phyloP scores from a whole-genome alignment of 352 stramenopile species.

The Globisporangium takayamanum region DNA sequence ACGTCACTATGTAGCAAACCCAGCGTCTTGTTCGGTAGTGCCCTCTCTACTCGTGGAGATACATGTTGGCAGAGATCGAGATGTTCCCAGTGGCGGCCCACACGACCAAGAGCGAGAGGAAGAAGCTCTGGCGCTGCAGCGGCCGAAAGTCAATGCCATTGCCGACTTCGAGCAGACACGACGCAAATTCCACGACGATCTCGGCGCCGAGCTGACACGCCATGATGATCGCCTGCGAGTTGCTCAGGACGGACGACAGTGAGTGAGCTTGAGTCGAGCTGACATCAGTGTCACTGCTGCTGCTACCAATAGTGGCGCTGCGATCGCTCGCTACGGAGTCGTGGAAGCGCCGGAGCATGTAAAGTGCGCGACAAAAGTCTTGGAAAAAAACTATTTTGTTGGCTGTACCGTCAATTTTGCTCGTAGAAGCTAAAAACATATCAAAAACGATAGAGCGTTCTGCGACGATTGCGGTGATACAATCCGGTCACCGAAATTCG shows the following conservation, averaged over 20 bases:
- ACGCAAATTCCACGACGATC: conserved; percentile 18
- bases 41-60: background rate
- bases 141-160: background rate
- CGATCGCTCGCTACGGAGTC: background rate
- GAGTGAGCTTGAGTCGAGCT: background rate
- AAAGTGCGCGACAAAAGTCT: too few relatives aligned
- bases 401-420: too few relatives aligned
- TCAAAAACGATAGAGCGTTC: too few relatives aligned
- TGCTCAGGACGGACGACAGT: background rate
- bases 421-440: too few relatives aligned
- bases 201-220: conserved; percentile 15
- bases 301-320: background rate
- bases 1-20: too few relatives aligned
- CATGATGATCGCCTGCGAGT: conserved; percentile 10
- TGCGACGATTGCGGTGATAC: too few relatives aligned
- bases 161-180: conserved; percentile 15
- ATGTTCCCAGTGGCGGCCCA: background rate
- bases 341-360: conserved; percentile 2
- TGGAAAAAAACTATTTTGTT: too few relatives aligned
- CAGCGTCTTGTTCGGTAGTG: too few relatives aligned
- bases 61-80: background rate
- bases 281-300: background rate
- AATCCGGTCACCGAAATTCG: too few relatives aligned
- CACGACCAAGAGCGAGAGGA: conserved; percentile 8
- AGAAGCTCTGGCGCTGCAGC: conserved; percentile 13